Base-by-base conservation (phyloP, 495 filamentous ascomycete species). In the Cairneyella variabilis region DNA sequence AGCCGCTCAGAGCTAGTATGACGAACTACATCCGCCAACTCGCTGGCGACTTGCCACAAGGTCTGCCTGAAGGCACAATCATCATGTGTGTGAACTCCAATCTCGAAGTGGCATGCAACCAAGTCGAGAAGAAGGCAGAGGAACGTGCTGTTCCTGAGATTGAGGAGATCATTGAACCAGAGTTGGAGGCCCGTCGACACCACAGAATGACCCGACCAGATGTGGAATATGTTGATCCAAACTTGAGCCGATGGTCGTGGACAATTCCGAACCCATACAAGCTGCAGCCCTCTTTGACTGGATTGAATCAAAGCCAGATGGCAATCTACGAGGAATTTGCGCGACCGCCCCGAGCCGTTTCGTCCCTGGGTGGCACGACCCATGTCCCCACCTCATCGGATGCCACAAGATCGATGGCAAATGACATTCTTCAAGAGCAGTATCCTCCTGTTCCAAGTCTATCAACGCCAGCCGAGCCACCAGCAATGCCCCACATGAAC, bases 11-110 rank as follows among this genome's bases (percentile, higher is more conserved):
- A 53, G 90, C 91, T 68, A 97, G 92, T 72, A 97, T 97, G 73
- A 87, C 82, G 28, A 97, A 97, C 68, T 95, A 97, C 64, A 87
- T 99, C 58, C 86, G 95, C n/a, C 68, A 74, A 20, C 76, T 91
- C 63, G 84, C 89, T 9, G 71, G 78, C 53, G 89, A 95, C 26
- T 64, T 83, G 3, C 73, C 74, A 10, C 84, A 88, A 60, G 86
- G 88, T 55, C 73, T 90, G 20, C 88, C 91, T 1, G 95, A 99
- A 64, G 91, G 91, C 17, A 82, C 82, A 21, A 91, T 97, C 50
- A 77, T 96, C 53, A 95, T 97, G 87, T 97, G 95, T 66, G 91
- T 97, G 54, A 97, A 97, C 64, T 93, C 96, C 51, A 99, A 99
- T 67, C 76, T 97, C 25, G 93, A 99, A 57, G 79, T 87, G 43